Base-by-base conservation (phyloP, 805 yeast species). In the Wickerhamiella cacticola region DNA sequence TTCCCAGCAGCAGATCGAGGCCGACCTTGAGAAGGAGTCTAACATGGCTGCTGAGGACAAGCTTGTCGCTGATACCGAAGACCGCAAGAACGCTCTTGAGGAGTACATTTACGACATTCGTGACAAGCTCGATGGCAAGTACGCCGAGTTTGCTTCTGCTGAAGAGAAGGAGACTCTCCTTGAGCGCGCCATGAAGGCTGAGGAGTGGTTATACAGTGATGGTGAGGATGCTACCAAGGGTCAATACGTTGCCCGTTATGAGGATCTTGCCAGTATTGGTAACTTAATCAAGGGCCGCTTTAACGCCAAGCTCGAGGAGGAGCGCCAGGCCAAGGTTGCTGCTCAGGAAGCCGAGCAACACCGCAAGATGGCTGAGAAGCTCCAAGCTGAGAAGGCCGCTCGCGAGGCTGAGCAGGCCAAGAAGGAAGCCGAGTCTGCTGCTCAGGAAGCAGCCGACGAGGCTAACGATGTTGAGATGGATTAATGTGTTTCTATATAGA, bases 191-290 rank as follows among this genome's bases (percentile, higher is more conserved):
- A 65, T 74, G 62, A 81, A 79, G 67, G 79, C 97, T 56, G 98
- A 92, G 76, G 96, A 89, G 64, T 92, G 99, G 99, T 78, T 92
- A 62, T 92, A 92, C 69, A 95, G 83, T 53, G 98, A 87, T 50
- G 97, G 97, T 63, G 87, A 84, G 65, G 99, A 92, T 68, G 78
- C 96, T 54, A 75, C 88, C 62, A 88, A 92, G 78, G 98, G 92
- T 60, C 85, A 82, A 67, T 92, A 89, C 75, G 80, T 94, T 69
- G 97, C 98, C 63, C 88, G 84, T 71, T 87, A 87, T 71, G 97
- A 92, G 72, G 98, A 92, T 70, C 79, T 92, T 63, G 94, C 96
- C 41, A 76, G 95, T 38, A 73, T 80, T 59, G 98, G 98, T 68
- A 89, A 92, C 75, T 72, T 92, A 58, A 86, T 92, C 70, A 83